Evolutionary conservation across 257 asterid genomes (phyloP).

Genomic region (Euphrasia confusa): DNA sequence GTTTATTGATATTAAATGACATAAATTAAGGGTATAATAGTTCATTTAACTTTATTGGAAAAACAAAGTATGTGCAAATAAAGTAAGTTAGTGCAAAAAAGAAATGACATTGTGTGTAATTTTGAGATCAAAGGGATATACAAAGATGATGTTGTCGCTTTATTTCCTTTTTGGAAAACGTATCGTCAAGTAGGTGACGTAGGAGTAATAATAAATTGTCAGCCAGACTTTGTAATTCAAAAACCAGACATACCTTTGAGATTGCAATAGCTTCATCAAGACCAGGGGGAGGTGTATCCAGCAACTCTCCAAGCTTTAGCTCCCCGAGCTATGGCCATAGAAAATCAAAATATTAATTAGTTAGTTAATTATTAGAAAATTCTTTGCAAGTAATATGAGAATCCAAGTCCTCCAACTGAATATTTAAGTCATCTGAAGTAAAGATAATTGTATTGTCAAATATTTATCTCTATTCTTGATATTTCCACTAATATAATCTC

Average conservation of each 20-base stretch:
- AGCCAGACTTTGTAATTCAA: no score
- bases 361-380: background rate
- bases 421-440: background rate
- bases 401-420: no score
- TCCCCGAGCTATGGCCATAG: slow-evolving; percentile 70
- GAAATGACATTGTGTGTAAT: no score
- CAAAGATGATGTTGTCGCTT: no score
- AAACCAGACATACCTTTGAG: slow-evolving; percentile 60
- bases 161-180: no score
- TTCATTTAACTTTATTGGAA: no score
- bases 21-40: no score
- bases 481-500: background rate
- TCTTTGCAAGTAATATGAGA: background rate
- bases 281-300: slow-evolving; percentile 99
- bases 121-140: background rate
- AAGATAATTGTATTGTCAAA: background rate
- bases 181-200: no score
- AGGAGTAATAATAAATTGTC: no score
- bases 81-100: no score
- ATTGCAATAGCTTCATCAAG: slow-evolving; percentile 97
- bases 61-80: no score
- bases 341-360: slow-evolving; percentile 17
- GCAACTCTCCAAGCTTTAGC: slow-evolving; percentile 92
- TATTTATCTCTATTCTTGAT: background rate
- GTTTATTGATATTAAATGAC: no score